A percentile compares a stretch with the other conserved stretches of the same genome.
Evolutionary conservation across 441 rosid genomes (phyloP).

Genomic region (Erysimum pusillum): DNA sequence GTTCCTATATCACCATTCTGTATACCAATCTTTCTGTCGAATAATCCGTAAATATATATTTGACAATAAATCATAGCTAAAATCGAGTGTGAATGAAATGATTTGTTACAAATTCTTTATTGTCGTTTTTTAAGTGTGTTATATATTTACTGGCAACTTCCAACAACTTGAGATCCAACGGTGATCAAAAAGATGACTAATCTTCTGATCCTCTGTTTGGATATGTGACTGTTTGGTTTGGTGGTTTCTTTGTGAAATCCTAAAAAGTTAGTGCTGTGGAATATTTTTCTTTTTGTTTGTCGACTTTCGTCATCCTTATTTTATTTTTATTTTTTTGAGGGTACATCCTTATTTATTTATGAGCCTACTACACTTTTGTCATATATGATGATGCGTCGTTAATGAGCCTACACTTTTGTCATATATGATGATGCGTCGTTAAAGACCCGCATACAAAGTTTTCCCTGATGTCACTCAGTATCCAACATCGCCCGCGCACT

Average conservation of each 20-base stretch:
- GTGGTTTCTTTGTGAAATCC: background rate
- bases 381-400: too few relatives aligned
- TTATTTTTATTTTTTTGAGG: too few relatives aligned
- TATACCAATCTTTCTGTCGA: background rate
- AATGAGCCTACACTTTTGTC: too few relatives aligned
- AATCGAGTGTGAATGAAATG: background rate
- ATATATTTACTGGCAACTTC: background rate
- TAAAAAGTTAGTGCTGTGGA: too few relatives aligned
- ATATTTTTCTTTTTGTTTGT: too few relatives aligned
- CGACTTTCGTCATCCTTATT: too few relatives aligned
- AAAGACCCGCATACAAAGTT: too few relatives aligned
- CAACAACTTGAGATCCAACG: background rate
- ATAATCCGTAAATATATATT: background rate
- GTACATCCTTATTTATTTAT: too few relatives aligned
- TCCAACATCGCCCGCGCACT: too few relatives aligned
- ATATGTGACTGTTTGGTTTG: background rate
- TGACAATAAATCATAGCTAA: background rate
- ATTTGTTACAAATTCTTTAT: background rate
- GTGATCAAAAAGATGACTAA: background rate
- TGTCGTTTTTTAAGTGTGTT: background rate
- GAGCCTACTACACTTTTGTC: too few relatives aligned
- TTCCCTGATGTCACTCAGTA: too few relatives aligned
- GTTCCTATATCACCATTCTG: background rate
- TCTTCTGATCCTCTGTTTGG: background rate
- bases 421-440: too few relatives aligned